Percentiles rank a stretch among this genome's conserved stretches.
phyloP scores from a whole-genome alignment of 805 yeast genomes.

The Maudiozyma bulderi region DNA sequence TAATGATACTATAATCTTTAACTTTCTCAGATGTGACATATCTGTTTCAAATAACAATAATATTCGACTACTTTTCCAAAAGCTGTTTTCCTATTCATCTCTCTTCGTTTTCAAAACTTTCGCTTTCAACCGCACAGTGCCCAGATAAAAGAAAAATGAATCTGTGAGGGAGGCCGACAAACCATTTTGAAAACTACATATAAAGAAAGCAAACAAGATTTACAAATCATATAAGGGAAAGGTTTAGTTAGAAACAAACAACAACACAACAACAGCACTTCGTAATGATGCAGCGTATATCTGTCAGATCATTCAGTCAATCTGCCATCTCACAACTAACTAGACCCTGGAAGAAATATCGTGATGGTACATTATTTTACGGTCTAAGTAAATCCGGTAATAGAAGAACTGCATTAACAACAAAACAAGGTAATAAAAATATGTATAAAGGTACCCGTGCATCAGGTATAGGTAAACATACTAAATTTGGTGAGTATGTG shows the following conservation, averaged over 20 bases:
- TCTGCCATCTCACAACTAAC: slow-evolving; percentile 42
- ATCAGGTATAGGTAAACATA: slow-evolving; percentile 79
- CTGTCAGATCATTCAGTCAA: slow-evolving; percentile 37
- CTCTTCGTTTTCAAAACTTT: no score
- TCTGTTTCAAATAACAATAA: no score
- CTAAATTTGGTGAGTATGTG: slow-evolving; percentile 62
- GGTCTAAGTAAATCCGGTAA: slow-evolving; percentile 72
- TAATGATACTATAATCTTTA: no score
- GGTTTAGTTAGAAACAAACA: neutral
- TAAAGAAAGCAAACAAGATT: no score
- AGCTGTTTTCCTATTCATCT: no score
- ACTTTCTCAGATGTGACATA: no score
- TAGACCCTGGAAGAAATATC: slow-evolving; percentile 83
- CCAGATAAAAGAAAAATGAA: no score
- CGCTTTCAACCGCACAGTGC: no score
- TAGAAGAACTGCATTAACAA: slow-evolving; percentile 72
- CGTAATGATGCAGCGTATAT: slow-evolving; percentile 40
- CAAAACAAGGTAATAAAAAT: slow-evolving; percentile 90
- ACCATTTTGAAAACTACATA: no score
- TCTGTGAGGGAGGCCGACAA: no score
- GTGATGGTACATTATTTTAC: slow-evolving; percentile 77
- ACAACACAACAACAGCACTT: neutral
- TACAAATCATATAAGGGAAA: no score
- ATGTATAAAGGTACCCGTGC: slow-evolving; percentile 95
- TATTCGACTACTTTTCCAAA: no score